These are phyloP conservation scores for Glycine latifolia DNA, from an alignment of 306 rosid genomes.

Conservation along the genomic window DNA sequence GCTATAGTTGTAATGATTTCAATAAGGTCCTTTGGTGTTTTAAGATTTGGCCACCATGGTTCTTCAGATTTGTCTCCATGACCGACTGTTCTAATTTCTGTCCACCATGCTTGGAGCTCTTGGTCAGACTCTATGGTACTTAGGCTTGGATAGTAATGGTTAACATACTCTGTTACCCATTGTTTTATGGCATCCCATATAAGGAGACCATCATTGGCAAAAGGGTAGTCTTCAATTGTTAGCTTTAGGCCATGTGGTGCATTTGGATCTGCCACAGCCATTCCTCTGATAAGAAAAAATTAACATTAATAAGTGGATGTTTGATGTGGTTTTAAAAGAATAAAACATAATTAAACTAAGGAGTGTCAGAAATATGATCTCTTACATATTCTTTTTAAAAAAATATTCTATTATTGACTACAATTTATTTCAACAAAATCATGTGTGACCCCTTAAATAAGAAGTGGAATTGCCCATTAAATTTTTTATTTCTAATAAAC, in stretches of 20 bases:
- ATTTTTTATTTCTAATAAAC: too few species aligned
- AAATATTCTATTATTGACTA: too few species aligned
- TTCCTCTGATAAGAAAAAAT: background rate
- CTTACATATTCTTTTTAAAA: background rate
- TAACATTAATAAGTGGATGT: background rate
- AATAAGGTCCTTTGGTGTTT: conserved; percentile 35
- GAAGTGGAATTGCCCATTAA: too few species aligned
- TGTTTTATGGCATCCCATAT: conserved; percentile 31
- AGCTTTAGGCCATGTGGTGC: conserved; percentile 25
- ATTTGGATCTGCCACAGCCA: background rate
- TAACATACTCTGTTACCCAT: conserved; percentile 48
- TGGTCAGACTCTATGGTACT: conserved; percentile 34
- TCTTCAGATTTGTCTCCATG: conserved; percentile 52
- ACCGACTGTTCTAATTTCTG: conserved; percentile 43
- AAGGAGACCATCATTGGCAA: conserved; percentile 2
- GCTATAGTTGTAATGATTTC: conserved; percentile 41
- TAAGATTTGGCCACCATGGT: conserved; percentile 53
- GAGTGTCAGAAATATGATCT: too few species aligned
- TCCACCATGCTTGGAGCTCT: conserved; percentile 36
- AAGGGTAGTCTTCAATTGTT: conserved; percentile 2
- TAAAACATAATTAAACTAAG: background rate
- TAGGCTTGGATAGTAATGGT: conserved; percentile 47
- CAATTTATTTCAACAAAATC: too few species aligned
- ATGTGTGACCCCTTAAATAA: too few species aligned
- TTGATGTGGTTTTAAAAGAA: background rate